These are phyloP conservation scores for Pleurozium schreberi DNA, from an alignment of 225 moss, liverwort and hornwort genomes.

Conservation along the genomic window DNA sequence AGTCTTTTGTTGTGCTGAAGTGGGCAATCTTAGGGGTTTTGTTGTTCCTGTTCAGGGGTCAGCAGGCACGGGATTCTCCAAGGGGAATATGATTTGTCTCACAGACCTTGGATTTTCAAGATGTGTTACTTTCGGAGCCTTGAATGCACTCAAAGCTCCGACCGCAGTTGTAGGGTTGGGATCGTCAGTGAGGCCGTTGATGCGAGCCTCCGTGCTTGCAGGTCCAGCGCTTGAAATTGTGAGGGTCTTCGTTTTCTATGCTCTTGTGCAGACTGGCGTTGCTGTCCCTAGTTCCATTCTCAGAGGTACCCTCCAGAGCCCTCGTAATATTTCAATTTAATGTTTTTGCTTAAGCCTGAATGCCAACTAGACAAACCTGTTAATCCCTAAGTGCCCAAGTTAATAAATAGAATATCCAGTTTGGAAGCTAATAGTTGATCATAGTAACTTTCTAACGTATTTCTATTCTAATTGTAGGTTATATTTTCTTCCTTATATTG, in stretches of 20 bases:
- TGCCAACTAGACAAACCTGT: background rate
- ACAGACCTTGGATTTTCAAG: conserved; percentile 35
- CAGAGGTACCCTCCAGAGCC: conserved; percentile 5
- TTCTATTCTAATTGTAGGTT: background rate
- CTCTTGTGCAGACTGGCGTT: conserved; percentile 66
- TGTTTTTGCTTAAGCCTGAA: background rate
- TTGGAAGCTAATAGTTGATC: background rate
- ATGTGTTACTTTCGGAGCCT: conserved; percentile 14
- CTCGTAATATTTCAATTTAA: background rate
- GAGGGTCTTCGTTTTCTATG: conserved; percentile 74
- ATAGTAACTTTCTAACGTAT: background rate
- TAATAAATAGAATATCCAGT: background rate
- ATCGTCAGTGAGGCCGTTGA: conserved; percentile 14
- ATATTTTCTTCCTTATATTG: background rate
- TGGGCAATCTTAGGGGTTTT: background rate
- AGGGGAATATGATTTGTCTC: conserved; percentile 15
- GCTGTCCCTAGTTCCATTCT: conserved; percentile 53
- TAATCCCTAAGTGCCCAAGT: background rate
- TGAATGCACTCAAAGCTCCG: conserved; percentile 8
- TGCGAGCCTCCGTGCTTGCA: conserved; percentile 62
- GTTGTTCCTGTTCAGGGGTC: background rate
- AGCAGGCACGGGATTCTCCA: conserved; percentile 7
- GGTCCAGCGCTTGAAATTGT: conserved; percentile 71
- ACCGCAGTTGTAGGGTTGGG: conserved; percentile 4
- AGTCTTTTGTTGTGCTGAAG: background rate